phyloP scores from a whole-genome alignment of 2,329 filamentous ascomycete genomes.

The Cryphonectria japonica region DNA sequence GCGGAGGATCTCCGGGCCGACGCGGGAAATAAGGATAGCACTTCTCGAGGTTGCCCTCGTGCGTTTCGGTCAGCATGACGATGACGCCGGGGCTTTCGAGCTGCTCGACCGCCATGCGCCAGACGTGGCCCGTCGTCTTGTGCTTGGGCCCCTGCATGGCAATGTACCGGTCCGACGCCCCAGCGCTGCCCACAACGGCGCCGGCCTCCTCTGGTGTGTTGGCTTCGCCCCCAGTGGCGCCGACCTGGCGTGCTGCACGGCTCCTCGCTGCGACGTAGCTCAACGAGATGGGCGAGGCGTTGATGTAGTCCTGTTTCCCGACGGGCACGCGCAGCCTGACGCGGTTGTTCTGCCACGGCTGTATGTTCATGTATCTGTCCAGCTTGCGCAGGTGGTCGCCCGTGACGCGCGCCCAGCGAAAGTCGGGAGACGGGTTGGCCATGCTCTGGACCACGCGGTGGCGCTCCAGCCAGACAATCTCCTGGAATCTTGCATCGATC shows the following conservation, averaged over 20 bases:
- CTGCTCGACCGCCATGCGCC: slow-evolving; percentile 94
- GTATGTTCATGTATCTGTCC: slow-evolving; percentile 89
- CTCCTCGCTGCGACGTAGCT: slow-evolving; percentile 44
- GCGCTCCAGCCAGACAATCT: slow-evolving; percentile 58
- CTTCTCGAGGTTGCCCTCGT: slow-evolving; percentile 78
- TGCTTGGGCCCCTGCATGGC: slow-evolving; percentile 90
- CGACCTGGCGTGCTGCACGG: slow-evolving; percentile 26
- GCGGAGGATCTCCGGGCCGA: slow-evolving; percentile 54
- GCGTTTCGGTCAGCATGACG: slow-evolving; percentile 91
- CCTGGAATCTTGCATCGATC: slow-evolving; percentile 55
- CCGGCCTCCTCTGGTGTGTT: background rate
- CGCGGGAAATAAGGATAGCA: slow-evolving; percentile 87
- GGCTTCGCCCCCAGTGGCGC: background rate
- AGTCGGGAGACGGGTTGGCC: slow-evolving; percentile 43
- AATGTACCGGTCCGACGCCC: slow-evolving; percentile 69
- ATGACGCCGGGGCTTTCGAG: slow-evolving; percentile 74
- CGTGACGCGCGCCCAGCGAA: slow-evolving; percentile 55
- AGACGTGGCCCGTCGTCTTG: slow-evolving; percentile 78
- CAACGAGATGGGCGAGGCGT: slow-evolving; percentile 73
- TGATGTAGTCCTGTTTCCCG: slow-evolving; percentile 77
- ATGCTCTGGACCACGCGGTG: slow-evolving; percentile 47
- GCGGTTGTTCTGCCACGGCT: slow-evolving; percentile 86
- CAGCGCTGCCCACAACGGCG: background rate
- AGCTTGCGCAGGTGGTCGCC: slow-evolving; percentile 61
- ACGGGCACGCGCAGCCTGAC: slow-evolving; percentile 79